Conservation (phyloP, 2,329 filamentous ascomycete genomes). For the Sporothrix curviconia region DNA sequence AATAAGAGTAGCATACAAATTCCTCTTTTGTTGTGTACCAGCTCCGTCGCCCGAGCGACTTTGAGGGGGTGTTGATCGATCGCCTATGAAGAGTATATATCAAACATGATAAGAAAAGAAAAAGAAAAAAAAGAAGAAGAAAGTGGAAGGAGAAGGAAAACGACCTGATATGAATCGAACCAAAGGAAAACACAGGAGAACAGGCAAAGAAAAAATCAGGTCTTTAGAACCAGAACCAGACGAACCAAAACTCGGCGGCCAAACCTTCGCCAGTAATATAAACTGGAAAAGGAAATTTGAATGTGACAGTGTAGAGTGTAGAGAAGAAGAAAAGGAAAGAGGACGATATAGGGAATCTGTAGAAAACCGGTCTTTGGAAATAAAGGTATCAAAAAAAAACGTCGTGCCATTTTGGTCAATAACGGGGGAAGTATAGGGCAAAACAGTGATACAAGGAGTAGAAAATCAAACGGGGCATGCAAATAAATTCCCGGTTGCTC, state of each 20-base stretch:
- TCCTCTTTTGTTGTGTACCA: conserved; percentile 15
- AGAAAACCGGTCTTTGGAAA: conserved; percentile 20
- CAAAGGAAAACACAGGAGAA: not conserved
- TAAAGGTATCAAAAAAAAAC: conserved; percentile 25
- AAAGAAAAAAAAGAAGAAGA: not conserved
- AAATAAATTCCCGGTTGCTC: conserved; percentile 19
- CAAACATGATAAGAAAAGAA: conserved; percentile 7
- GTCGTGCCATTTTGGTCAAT: conserved; percentile 16
- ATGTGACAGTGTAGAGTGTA: not conserved
- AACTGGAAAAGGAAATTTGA: conserved; percentile 7
- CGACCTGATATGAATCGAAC: not conserved
- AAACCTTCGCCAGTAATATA: conserved; percentile 14
- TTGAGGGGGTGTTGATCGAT: conserved; percentile 13
- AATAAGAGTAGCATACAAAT: conserved; percentile 17
- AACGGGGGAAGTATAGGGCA: conserved; percentile 22
- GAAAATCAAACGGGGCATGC: not conserved
- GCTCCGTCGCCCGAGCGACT: conserved; percentile 18
- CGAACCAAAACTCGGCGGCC: conserved; percentile 22
- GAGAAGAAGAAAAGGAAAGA: conserved; percentile 13
- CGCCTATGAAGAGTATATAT: conserved; percentile 22
- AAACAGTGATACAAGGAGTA: conserved; percentile 5
- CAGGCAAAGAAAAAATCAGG: conserved; percentile 7
- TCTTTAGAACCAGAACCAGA: conserved; percentile 11
- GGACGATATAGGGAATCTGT: conserved; percentile 19
- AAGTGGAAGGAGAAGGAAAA: conserved; percentile 5